phyloP scores from a whole-genome alignment of 805 yeast species.

The Wickerhamomyces bovis region DNA sequence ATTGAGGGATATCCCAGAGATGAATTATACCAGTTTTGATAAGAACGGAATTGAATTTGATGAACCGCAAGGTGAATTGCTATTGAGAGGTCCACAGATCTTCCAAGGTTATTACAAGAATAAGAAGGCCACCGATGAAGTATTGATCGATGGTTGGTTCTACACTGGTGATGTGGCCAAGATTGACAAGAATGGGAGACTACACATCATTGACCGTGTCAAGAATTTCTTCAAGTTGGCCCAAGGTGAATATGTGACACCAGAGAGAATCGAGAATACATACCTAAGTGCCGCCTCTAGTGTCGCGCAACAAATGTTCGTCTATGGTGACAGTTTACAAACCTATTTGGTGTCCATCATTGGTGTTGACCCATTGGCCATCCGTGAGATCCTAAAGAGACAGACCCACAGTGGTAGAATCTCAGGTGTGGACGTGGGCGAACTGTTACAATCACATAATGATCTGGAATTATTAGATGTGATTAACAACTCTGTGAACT shows the following conservation, averaged over 20 bases:
- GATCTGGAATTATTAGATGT: constrained; percentile 5
- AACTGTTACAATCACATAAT: constrained; percentile 1
- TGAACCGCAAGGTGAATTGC: constrained; percentile 40
- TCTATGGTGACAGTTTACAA: constrained; percentile 50
- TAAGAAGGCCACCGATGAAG: constrained; percentile 39
- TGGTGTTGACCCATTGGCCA: constrained; percentile 42
- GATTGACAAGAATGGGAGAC: constrained; percentile 37
- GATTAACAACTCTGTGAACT: constrained; percentile 1
- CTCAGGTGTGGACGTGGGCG: neutral
- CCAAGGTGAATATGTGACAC: constrained; percentile 55
- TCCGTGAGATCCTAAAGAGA: constrained; percentile 8
- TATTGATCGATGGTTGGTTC: constrained; percentile 48
- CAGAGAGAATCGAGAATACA: constrained; percentile 58
- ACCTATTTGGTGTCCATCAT: constrained; percentile 46
- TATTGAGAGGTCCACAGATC: constrained; percentile 50
- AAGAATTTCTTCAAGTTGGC: constrained; percentile 52
- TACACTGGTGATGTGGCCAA: constrained; percentile 53
- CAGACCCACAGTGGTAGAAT: neutral
- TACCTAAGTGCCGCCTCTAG: constrained; percentile 40
- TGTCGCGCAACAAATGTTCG: constrained; percentile 39
- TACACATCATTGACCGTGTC: constrained; percentile 48
- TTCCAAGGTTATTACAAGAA: constrained; percentile 45
- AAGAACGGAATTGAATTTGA: constrained; percentile 18
- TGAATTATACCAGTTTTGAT: constrained; percentile 31
- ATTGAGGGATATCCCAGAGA: constrained; percentile 40